These are phyloP conservation scores for Cruciata laevipes DNA, from an alignment of 257 asterid genomes.

Conservation along the genomic window DNA sequence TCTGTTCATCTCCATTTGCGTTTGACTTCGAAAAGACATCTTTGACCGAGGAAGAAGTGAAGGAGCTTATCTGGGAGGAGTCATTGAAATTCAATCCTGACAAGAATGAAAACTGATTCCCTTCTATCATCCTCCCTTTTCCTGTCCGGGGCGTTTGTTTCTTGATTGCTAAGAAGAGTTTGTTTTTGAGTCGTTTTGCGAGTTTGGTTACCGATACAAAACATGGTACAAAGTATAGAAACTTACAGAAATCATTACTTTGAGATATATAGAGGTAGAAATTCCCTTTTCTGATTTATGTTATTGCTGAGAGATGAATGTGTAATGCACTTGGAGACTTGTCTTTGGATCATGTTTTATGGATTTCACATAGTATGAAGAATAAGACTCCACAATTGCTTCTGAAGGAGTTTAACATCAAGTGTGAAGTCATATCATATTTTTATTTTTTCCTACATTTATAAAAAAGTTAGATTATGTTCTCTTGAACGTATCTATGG, in stretches of 20 bases:
- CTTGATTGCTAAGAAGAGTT: constrained; percentile 11
- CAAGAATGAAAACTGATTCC: constrained; percentile 15
- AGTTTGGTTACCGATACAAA: neutral
- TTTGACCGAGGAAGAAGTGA: constrained; percentile 74
- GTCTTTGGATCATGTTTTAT: neutral
- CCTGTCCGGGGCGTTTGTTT: neutral
- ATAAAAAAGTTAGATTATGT: too few relatives aligned
- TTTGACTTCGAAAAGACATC: constrained; percentile 79
- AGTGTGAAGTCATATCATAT: neutral
- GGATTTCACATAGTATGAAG: neutral
- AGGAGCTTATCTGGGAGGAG: constrained; percentile 80
- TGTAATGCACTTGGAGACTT: too few relatives aligned
- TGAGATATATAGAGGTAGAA: neutral
- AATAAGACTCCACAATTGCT: neutral
- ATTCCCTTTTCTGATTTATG: neutral
- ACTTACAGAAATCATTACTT: neutral
- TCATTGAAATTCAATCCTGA: constrained; percentile 65
- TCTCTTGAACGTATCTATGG: too few relatives aligned
- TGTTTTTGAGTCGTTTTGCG: constrained; percentile 10
- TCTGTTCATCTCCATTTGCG: constrained; percentile 60
- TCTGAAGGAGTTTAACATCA: neutral
- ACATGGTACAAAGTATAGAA: neutral
- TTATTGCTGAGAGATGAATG: neutral
- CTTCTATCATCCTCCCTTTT: neutral
- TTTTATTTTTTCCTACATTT: too few relatives aligned